Percentiles rank a stretch among this genome's conserved stretches.
Conservation (phyloP, 306 rosid genomes). For the Bauhinia variegata region DNA sequence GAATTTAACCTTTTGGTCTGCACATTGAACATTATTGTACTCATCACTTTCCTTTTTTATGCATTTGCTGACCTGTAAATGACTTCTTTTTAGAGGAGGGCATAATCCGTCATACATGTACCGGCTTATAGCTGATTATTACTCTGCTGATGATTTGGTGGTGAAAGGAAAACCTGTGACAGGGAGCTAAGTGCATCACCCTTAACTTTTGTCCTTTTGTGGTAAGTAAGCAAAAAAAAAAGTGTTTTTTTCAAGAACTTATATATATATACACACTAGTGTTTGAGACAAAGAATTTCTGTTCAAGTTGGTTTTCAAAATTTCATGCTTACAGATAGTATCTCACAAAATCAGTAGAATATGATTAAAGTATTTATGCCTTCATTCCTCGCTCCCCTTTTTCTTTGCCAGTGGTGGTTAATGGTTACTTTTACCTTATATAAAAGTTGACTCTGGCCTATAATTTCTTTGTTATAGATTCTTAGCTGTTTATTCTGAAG, state of each 20-base stretch:
- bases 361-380: background rate
- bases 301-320: constrained; percentile 17
- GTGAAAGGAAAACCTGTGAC: constrained; percentile 60
- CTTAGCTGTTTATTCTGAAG: constrained; percentile 6
- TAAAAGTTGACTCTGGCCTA: background rate
- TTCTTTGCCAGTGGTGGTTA: background rate
- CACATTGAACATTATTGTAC: too few species aligned
- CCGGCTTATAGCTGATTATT: constrained; percentile 93
- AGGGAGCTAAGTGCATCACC: constrained; percentile 58
- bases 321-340: constrained; percentile 3
- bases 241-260: too few species aligned
- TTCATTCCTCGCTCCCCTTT: background rate
- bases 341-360: background rate
- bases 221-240: constrained; percentile 46
- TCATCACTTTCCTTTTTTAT: constrained; percentile 29
- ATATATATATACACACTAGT: too few species aligned
- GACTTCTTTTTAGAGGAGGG: constrained; percentile 77
- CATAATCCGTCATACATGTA: constrained; percentile 96
- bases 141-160: constrained; percentile 94
- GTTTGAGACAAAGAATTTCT: background rate
- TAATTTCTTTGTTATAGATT: background rate
- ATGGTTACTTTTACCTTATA: too few species aligned
- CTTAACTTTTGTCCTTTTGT: constrained; percentile 33
- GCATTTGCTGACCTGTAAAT: constrained; percentile 32
- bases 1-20: too few species aligned